These are phyloP conservation scores for Acanthamoeba healyi DNA, from an alignment of 208 protist species.

Conservation along the genomic window DNA sequence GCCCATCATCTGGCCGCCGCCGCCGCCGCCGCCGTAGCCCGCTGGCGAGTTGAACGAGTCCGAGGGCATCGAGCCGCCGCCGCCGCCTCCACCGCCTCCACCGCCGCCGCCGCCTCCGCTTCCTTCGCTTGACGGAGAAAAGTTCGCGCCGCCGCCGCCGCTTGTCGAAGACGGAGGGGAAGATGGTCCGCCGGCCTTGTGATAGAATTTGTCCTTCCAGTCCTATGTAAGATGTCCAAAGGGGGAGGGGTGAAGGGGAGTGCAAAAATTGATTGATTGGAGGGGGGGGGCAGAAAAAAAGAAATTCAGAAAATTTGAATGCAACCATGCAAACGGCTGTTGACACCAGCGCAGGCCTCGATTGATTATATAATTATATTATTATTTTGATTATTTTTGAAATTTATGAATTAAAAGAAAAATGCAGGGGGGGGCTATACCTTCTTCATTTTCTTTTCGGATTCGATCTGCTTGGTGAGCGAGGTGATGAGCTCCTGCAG, in stretches of 20 bases:
- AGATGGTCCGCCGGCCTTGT: background rate
- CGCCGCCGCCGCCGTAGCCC: background rate
- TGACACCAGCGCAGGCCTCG: too few relatives aligned
- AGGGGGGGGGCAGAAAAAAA: too few relatives aligned
- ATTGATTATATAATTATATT: background rate
- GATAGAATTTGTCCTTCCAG: slow-evolving; percentile 70
- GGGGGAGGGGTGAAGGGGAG: too few relatives aligned
- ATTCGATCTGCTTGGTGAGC: slow-evolving; percentile 70
- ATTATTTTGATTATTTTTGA: too few relatives aligned
- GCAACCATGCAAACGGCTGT: too few relatives aligned
- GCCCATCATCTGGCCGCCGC: background rate
- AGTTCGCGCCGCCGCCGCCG: background rate
- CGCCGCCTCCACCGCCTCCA: background rate
- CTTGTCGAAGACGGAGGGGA: slow-evolving; percentile 2
- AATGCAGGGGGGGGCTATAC: background rate
- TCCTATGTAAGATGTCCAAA: background rate
- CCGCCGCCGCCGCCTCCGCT: background rate
- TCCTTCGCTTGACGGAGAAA: slow-evolving; percentile 7
- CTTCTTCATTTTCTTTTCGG: slow-evolving; percentile 74
- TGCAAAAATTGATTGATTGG: too few relatives aligned
- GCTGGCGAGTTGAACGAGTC: slow-evolving; percentile 26
- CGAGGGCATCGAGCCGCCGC: slow-evolving; percentile 23
- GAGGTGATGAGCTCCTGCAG: slow-evolving; percentile 69
- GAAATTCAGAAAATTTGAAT: too few relatives aligned
- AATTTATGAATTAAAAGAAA: background rate